Conservation (phyloP, 1,139 yeast species). For the Yamadazyma spencermartinsiae region DNA sequence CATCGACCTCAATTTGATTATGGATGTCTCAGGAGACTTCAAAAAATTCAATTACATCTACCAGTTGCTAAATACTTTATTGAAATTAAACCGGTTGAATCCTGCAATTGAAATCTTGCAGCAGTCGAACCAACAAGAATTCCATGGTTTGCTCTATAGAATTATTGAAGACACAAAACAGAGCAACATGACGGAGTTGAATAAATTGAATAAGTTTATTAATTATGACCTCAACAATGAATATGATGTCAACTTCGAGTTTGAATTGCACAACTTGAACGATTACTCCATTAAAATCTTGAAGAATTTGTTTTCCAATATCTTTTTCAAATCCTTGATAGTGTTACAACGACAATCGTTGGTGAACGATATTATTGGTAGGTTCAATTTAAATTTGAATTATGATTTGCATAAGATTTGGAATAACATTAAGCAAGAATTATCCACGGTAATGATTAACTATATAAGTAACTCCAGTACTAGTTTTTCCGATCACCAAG, state of each 20-base stretch:
- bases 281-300: conserved; percentile 60
- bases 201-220: conserved; percentile 32
- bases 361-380: conserved; percentile 50
- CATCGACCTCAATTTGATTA: conserved; percentile 11
- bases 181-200: conserved; percentile 34
- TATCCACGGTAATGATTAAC: conserved; percentile 53
- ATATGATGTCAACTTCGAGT: conserved; percentile 26
- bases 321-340: conserved; percentile 62
- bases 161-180: conserved; percentile 65
- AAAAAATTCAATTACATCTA: conserved; percentile 45
- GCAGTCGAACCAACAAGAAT: conserved; percentile 43
- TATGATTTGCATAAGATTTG: conserved; percentile 38
- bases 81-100: conserved; percentile 62
- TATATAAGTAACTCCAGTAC: conserved; percentile 41
- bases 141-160: conserved; percentile 54
- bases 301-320: conserved; percentile 68
- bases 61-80: conserved; percentile 56
- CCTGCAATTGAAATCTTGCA: conserved; percentile 58
- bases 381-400: conserved; percentile 9
- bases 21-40: conserved; percentile 15
- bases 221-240: conserved; percentile 22
- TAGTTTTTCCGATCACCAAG: conserved; percentile 1
- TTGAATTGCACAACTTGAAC: conserved; percentile 26
- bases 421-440: conserved; percentile 57
- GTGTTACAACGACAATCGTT: conserved; percentile 73